Conservation (phyloP, 2,329 filamentous ascomycete genomes). For the Venturia carpophila region DNA sequence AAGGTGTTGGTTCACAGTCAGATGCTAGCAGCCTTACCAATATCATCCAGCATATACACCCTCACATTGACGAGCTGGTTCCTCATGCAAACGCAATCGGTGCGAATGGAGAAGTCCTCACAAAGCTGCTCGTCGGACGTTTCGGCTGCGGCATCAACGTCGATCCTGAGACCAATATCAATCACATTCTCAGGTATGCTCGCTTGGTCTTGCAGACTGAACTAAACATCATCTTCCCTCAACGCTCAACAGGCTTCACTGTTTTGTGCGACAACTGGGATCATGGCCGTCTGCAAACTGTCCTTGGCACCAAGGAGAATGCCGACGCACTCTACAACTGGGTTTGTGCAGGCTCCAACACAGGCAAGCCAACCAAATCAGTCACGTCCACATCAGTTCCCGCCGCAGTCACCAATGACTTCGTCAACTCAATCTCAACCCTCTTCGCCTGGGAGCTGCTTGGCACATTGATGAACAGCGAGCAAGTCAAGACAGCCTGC, state of each 20-base stretch:
- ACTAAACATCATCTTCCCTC: neutral
- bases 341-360: neutral
- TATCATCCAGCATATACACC: neutral
- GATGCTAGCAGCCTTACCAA: neutral
- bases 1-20: neutral
- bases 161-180: neutral
- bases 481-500: neutral
- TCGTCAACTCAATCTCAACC: neutral
- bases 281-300: neutral
- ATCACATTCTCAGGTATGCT: conserved; percentile 1
- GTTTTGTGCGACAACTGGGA: conserved; percentile 10
- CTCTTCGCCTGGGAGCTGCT: neutral
- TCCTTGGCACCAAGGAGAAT: neutral
- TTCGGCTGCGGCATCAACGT: conserved; percentile 4
- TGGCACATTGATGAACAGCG: neutral
- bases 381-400: neutral
- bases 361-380: neutral
- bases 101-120: neutral
- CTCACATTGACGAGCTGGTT: neutral
- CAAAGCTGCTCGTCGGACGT: neutral
- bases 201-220: neutral
- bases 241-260: neutral
- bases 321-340: neutral
- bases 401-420: neutral
- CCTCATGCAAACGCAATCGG: neutral